Conservation (phyloP, 1,284 basidiomycete genomes). For the Rhodotorula sp. region DNA sequence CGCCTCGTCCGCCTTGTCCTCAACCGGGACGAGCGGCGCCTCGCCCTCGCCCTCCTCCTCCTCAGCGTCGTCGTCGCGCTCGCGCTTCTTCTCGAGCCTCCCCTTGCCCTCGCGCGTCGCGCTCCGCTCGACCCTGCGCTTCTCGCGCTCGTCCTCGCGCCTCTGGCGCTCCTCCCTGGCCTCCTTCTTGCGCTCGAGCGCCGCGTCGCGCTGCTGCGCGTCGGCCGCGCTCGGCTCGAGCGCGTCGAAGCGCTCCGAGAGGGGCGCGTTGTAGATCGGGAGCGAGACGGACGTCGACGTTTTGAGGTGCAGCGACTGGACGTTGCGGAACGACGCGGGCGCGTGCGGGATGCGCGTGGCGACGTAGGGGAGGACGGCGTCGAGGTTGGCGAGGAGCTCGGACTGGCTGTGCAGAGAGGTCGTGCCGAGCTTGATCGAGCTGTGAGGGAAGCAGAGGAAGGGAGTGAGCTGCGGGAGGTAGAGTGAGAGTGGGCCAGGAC, state of each 20-base stretch:
- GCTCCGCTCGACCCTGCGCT: slow-evolving; percentile 51
- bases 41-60: slow-evolving; percentile 57
- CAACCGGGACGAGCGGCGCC: too few species aligned
- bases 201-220: slow-evolving; percentile 47
- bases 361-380: slow-evolving; percentile 75
- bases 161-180: slow-evolving; percentile 32
- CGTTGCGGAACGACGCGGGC: slow-evolving; percentile 56
- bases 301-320: slow-evolving; percentile 89
- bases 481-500: slow-evolving; percentile 53
- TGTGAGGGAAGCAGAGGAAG: slow-evolving; percentile 47
- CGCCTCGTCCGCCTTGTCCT: slow-evolving; percentile 53
- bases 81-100: slow-evolving; percentile 39
- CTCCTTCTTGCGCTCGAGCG: slow-evolving; percentile 47
- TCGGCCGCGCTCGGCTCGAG: slow-evolving; percentile 42
- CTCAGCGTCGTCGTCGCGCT: slow-evolving; percentile 11
- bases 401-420: slow-evolving; percentile 66
- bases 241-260: slow-evolving; percentile 48
- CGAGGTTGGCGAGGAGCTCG: slow-evolving; percentile 77
- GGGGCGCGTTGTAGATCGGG: slow-evolving; percentile 79
- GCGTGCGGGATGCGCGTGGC: slow-evolving; percentile 63
- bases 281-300: slow-evolving; percentile 80
- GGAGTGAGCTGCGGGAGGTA: background rate
- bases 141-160: slow-evolving; percentile 47
- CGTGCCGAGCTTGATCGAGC: slow-evolving; percentile 80
- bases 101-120: slow-evolving; percentile 39